Evolutionary conservation across 352 stramenopile species (phyloP).

Genomic region (Globisporangium ultimum): DNA sequence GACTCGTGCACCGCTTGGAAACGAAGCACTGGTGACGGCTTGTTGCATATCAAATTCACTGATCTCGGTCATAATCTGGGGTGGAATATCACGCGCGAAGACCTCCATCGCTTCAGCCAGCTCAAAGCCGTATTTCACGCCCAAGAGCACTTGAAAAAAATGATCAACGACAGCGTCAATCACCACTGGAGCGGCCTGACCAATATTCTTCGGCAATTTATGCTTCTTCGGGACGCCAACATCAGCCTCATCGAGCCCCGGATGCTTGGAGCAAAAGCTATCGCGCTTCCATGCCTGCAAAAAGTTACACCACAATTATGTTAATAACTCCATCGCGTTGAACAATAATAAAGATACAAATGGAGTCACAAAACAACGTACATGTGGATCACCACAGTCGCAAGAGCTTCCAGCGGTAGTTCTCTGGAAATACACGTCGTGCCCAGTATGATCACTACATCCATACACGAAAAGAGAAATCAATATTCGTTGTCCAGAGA

Average conservation of each 20-base stretch:
- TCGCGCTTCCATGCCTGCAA: constrained; percentile 71
- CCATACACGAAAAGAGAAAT: not conserved
- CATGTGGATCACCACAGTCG: constrained; percentile 81
- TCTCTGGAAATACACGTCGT: constrained; percentile 87
- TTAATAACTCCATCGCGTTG: no score
- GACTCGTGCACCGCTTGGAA: not conserved
- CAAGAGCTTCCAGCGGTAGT: constrained; percentile 84
- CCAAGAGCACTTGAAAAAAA: constrained; percentile 65
- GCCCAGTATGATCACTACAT: constrained; percentile 58
- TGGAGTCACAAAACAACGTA: constrained; percentile 17
- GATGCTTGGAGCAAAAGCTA: constrained; percentile 79
- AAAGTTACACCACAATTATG: not conserved
- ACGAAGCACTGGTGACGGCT: not conserved
- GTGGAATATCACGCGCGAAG: constrained; percentile 58
- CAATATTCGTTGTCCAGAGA: not conserved
- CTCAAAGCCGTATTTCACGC: constrained; percentile 65
- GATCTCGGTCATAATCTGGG: constrained; percentile 42
- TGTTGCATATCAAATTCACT: constrained; percentile 11
- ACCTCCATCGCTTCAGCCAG: constrained; percentile 65
- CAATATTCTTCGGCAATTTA: constrained; percentile 66
- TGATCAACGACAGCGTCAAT: constrained; percentile 79
- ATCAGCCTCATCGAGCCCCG: constrained; percentile 44
- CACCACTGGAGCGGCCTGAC: constrained; percentile 43
- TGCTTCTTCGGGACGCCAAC: constrained; percentile 32
- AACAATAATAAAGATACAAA: constrained; percentile 1